phyloP scores from a whole-genome alignment of 1,284 basidiomycete species.

The Leccinum proliferum region DNA sequence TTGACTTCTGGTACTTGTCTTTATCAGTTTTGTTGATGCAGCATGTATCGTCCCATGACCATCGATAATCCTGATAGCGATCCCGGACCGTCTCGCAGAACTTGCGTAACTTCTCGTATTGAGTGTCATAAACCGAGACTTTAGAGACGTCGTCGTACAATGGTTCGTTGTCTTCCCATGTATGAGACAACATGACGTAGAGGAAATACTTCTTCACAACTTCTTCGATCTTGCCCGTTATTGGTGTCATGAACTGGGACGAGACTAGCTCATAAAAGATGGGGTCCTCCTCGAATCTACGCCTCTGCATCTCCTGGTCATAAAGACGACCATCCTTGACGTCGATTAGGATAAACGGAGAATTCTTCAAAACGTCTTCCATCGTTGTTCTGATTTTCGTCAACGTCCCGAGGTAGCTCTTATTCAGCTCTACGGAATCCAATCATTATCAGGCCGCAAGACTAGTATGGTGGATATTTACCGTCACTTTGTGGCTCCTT shows the following conservation, averaged over 20 bases:
- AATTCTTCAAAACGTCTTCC: not conserved
- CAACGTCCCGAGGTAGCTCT: not conserved
- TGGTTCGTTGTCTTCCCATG: constrained; percentile 14
- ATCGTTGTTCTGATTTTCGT: not conserved
- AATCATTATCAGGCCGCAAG: not conserved
- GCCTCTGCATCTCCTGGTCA: not conserved
- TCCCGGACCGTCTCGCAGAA: constrained; percentile 9
- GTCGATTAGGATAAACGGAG: constrained; percentile 13
- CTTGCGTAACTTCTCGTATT: constrained; percentile 10
- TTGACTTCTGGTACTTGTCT: constrained; percentile 3
- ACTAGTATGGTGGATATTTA: not conserved
- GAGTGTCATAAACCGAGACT: constrained; percentile 3
- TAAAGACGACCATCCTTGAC: constrained; percentile 7
- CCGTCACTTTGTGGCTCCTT: not conserved
- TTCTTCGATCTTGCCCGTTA: not conserved
- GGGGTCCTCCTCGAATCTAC: constrained; percentile 2
- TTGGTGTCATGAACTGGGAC: not conserved
- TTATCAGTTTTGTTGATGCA: constrained; percentile 10
- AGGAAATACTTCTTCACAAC: constrained; percentile 11
- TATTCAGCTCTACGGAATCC: constrained; percentile 2
- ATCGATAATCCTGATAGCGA: constrained; percentile 1
- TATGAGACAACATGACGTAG: constrained; percentile 22
- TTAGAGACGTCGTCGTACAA: constrained; percentile 4
- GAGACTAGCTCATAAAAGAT: constrained; percentile 11
- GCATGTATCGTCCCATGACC: constrained; percentile 14